phyloP scores from a whole-genome alignment of 495 filamentous ascomycete genomes.

The Barbatosphaeria neglecta region DNA sequence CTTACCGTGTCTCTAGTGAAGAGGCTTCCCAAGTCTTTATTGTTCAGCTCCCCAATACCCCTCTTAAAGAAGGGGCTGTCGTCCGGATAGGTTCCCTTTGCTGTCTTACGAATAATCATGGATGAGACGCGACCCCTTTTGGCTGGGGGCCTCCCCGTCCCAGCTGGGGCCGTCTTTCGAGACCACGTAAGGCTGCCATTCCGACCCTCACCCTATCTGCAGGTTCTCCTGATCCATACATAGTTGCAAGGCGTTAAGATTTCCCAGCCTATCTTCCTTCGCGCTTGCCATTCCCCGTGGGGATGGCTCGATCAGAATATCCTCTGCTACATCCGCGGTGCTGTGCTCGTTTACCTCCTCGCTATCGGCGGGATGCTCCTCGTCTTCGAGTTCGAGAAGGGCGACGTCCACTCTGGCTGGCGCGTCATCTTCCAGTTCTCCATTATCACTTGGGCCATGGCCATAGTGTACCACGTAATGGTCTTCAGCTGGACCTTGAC shows the following conservation, averaged over 20 bases:
- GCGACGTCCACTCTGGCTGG: slow-evolving; percentile 20
- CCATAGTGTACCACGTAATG: slow-evolving; percentile 32
- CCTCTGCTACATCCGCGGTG: slow-evolving; percentile 25
- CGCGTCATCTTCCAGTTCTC: slow-evolving; percentile 37
- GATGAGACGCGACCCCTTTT: background rate
- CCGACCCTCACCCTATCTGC: too few species aligned
- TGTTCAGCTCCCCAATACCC: too few species aligned
- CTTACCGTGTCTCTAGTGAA: background rate
- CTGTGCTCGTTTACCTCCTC: slow-evolving; percentile 33
- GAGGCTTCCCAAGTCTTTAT: background rate
- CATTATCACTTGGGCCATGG: slow-evolving; percentile 26
- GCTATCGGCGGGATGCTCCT: slow-evolving; percentile 23
- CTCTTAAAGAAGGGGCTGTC: background rate
- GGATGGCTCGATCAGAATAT: slow-evolving; percentile 25
- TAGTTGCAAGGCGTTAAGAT: slow-evolving; percentile 11
- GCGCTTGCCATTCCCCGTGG: slow-evolving; percentile 42
- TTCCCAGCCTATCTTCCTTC: slow-evolving; percentile 33
- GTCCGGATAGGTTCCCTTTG: background rate
- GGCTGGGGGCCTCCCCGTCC: background rate
- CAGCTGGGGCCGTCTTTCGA: slow-evolving; percentile 10
- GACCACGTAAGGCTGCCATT: slow-evolving; percentile 17
- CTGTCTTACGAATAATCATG: background rate
- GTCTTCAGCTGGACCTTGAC: slow-evolving; percentile 35
- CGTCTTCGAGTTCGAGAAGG: slow-evolving; percentile 26
- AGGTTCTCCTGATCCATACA: background rate